phyloP scores from a whole-genome alignment of 2,329 filamentous ascomycete species.

The Aureobasidium sp. region DNA sequence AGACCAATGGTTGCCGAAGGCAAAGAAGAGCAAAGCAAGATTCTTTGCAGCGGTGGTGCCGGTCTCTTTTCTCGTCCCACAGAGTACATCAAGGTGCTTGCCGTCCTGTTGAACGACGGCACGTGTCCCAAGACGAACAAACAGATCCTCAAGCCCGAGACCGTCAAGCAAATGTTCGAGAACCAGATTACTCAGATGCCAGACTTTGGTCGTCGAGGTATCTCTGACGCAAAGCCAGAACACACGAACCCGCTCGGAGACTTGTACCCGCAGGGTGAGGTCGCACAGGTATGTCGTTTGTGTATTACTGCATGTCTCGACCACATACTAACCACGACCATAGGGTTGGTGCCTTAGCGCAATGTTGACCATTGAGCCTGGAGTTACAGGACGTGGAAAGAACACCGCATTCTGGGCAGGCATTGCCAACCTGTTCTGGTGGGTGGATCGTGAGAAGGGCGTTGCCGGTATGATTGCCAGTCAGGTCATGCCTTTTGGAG shows the following conservation, averaged over 20 bases:
- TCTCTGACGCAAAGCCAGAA: constrained; percentile 27
- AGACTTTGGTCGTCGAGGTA: constrained; percentile 27
- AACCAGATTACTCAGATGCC: constrained; percentile 42
- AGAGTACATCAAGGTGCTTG: constrained; percentile 55
- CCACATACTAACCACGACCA: neutral
- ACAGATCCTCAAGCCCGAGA: constrained; percentile 47
- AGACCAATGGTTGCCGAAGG: constrained; percentile 38
- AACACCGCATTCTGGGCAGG: constrained; percentile 31
- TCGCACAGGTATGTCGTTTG: constrained; percentile 1
- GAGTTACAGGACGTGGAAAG: constrained; percentile 27
- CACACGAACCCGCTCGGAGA: constrained; percentile 35
- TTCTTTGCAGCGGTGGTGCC: constrained; percentile 54
- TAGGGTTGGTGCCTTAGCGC: constrained; percentile 53
- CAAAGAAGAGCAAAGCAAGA: constrained; percentile 34
- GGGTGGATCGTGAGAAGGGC: constrained; percentile 30
- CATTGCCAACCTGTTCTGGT: constrained; percentile 32
- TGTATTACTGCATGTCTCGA: neutral
- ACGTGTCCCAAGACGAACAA: constrained; percentile 48
- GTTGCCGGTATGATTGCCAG: constrained; percentile 31
- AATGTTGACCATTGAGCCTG: constrained; percentile 28
- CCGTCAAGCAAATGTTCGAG: constrained; percentile 54
- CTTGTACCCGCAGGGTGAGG: constrained; percentile 33
- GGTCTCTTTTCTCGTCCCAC: constrained; percentile 52
- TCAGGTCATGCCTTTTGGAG: constrained; percentile 32
- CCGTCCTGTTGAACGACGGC: constrained; percentile 56